phyloP scores from a whole-genome alignment of 2,329 filamentous ascomycete genomes.

The Ilyonectria robusta region DNA sequence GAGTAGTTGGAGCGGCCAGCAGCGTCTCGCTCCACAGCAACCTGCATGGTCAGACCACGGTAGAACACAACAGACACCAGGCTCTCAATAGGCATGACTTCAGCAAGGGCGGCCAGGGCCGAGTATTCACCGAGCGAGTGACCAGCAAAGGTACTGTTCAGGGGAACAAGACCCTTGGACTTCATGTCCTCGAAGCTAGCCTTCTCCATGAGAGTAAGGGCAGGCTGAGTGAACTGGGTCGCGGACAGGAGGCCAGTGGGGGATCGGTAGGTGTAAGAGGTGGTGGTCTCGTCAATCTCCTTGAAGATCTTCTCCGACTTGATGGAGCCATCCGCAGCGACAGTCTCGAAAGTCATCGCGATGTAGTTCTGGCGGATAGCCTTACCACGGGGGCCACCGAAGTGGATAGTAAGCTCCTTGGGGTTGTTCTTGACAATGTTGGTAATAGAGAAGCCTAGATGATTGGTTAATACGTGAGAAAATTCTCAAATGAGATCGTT shows the following conservation, averaged over 20 bases:
- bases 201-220: constrained; percentile 99
- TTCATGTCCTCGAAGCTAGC: constrained; percentile 99
- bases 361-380: constrained; percentile 99
- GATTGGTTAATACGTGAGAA: constrained; percentile 27
- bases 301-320: constrained; percentile 99
- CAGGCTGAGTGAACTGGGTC: constrained; percentile 98
- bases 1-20: constrained; percentile 96
- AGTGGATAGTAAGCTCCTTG: constrained; percentile 98
- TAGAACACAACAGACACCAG: constrained; percentile 99
- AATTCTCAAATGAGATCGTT: no score
- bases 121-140: constrained; percentile 99
- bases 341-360: constrained; percentile 99
- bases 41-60: constrained; percentile 98
- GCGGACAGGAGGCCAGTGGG: constrained; percentile 95
- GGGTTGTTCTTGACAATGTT: constrained; percentile 99
- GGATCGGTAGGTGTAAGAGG: constrained; percentile 96
- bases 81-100: constrained; percentile 99
- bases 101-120: constrained; percentile 92
- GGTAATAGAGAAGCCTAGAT: constrained; percentile 89
- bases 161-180: constrained; percentile 93
- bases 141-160: constrained; percentile 96
- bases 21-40: constrained; percentile 96
- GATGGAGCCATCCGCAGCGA: constrained; percentile 89
- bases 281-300: constrained; percentile 92
- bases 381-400: constrained; percentile 96